Evolutionary conservation across 1,139 yeast species (phyloP), one percentile per base, ranked within the genome.

Genomic region (Hemisphaericaspora xylanilytica): DNA sequence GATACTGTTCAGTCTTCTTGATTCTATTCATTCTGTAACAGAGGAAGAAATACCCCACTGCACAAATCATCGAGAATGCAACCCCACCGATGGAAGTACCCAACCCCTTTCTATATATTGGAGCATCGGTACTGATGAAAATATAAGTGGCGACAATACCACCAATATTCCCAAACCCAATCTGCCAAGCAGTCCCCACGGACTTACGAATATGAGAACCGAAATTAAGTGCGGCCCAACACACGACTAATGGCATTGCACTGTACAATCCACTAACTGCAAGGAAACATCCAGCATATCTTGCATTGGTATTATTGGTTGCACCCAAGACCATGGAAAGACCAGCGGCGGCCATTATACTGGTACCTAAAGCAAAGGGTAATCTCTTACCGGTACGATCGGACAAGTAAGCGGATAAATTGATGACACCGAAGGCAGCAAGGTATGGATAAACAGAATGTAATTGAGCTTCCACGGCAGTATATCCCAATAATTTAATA

Each of bases 101-200:
- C 40, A 82, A 65, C 37, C 89, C 90, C 22, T 73, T 78, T 25
- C 53, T 66, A 59, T 76, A 83, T 24, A 59, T 64, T 14, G 88
- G 88, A 25, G 85, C 75, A 47, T 80, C 86, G 34, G 61, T 58
- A 27, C 71, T 52, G 37, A 80, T 66, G 65, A 78, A 83, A 20
- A 81, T 64, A 52, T 72, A 83, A 2, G 89, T 78, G 11, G 90
- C 69, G 45, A 85, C 75, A 53, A 85, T 85, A 53, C 92, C 94
- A 45, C 94, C 94, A 54, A 83, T 81, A 61, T 85, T 85, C 46
- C 92, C 94, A 56, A 84, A 83, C 2, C 92, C 94, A 49, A 85
- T 76, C 53, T 81, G 85, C 73, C 81, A 80, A 2, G 86, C 88
- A 13, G 88, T 78, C 38, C 86, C 87, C 15, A 83, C 82, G 25